Evolutionary conservation across 2,329 filamentous ascomycete species (phyloP), one percentile per base, ranked within the genome.

Genomic region (Polychaeton citri): DNA sequence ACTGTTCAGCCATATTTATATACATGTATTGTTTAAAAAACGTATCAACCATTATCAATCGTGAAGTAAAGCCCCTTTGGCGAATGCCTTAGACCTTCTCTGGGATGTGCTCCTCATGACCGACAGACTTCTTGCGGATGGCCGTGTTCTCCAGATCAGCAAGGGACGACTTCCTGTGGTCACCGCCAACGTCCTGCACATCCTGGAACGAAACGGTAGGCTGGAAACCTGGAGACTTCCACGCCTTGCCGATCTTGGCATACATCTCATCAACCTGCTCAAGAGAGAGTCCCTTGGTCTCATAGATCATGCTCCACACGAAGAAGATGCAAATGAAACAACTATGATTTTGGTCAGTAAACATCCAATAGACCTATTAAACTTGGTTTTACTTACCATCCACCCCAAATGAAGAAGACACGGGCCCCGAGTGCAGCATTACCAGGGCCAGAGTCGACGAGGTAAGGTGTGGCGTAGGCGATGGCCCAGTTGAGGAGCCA

Each of bases 241-340:
- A 68, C 2, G 79, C 78, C 30, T 64, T 58, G 5, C 51, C 53
- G 19, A 79, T 69, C 55, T 82, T 79, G 16, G 61, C 62, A 57
- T 87, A 88, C 33, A 88, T 60, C 62, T 84, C 74, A 52, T 93
- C 83, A 38, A 93, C 78, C 60, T 92, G 74, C 59, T 93, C 85
- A 17, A 92, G 71, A 0, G 74, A 76, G 9, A 87, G 69, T 12
- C 81, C 82, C 68, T 92, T 92, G 39, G 85, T 93, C 66, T 90
- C 85, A 54, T 88, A 88, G 51, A 93, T 48, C 36, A 52, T 38
- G 32, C 36, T 38, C 50, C 49, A 64, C 32, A 61, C 57, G 48
- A 64, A 65, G 43, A 62, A 44, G 42, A 62, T 2, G 13, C 8
- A 8, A 17, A 19, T 10, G 13, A 17, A 32, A n/a, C n/a, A n/a